Conservation (phyloP, 208 protist genomes). For the Porcisia hertigi region DNA sequence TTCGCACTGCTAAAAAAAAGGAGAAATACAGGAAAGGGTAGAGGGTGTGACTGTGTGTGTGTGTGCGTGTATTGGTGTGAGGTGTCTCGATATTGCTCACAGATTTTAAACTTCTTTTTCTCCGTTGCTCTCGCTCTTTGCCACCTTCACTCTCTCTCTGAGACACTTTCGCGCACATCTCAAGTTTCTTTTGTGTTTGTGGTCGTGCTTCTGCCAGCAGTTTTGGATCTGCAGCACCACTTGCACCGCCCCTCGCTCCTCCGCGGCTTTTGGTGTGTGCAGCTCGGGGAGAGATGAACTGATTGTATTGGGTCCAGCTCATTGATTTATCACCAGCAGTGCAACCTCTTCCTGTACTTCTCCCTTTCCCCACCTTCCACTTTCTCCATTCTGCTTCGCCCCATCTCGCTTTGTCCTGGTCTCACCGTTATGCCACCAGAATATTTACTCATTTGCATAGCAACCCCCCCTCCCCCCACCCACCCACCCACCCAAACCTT, state of each 20-base stretch:
- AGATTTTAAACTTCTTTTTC: not conserved
- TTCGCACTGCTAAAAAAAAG: constrained; percentile 53
- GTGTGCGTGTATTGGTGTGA: not conserved
- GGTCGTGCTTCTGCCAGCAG: not conserved
- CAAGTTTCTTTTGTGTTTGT: not conserved
- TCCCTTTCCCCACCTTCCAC: not conserved
- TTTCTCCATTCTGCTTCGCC: not conserved
- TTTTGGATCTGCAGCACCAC: not conserved
- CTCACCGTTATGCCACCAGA: not conserved
- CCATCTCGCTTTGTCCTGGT: not conserved
- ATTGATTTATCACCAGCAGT: not conserved
- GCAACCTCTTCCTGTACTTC: not conserved
- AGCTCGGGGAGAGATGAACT: not conserved
- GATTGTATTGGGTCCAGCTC: not conserved
- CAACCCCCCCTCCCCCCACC: not conserved
- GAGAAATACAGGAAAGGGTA: not conserved
- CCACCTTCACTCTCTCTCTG: not conserved
- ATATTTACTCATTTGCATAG: no score
- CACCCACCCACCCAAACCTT: not conserved
- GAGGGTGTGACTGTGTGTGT: not conserved
- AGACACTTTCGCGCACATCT: no score
- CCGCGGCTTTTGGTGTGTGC: not conserved
- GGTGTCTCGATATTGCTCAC: not conserved
- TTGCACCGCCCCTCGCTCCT: not conserved
- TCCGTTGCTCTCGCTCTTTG: not conserved